Evolutionary conservation across 805 yeast species (phyloP).

Genomic region (Zygosaccharomyces gambellarensis): DNA sequence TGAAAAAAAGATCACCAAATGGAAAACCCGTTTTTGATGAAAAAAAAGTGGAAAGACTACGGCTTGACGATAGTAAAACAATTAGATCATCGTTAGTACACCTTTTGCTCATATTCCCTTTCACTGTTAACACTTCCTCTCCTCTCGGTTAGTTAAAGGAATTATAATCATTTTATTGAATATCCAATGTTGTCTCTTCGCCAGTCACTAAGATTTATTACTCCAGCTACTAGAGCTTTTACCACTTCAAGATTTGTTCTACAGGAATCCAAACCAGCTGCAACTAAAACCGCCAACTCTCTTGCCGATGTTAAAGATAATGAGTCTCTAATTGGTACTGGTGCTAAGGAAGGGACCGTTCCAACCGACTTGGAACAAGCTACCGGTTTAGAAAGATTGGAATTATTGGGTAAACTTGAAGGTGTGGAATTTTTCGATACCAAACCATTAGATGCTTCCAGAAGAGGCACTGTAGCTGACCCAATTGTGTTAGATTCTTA

Average conservation of each 20-base stretch:
- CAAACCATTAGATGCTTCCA: conserved; percentile 80
- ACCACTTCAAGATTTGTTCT: conserved; percentile 30
- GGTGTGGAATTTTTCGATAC: conserved; percentile 93
- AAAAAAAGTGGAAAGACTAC: neutral
- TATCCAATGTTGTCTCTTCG: conserved; percentile 36
- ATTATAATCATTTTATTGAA: neutral
- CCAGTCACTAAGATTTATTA: conserved; percentile 29
- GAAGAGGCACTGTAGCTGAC: conserved; percentile 84
- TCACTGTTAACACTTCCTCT: neutral
- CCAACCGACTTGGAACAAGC: conserved; percentile 96
- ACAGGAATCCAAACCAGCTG: conserved; percentile 34
- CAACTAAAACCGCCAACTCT: conserved; percentile 56
- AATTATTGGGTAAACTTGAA: conserved; percentile 86
- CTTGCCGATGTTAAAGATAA: conserved; percentile 78
- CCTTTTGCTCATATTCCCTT: neutral
- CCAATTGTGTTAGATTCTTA: conserved; percentile 88
- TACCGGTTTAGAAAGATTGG: conserved; percentile 97
- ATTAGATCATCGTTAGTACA: neutral
- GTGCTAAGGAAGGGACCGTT: conserved; percentile 78
- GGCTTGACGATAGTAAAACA: neutral
- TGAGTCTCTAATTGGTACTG: conserved; percentile 79
- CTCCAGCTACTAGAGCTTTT: conserved; percentile 32
- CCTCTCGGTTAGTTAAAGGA: neutral
- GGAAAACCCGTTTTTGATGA: neutral
- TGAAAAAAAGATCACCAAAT: neutral